phyloP scores from a whole-genome alignment of 352 stramenopile genomes.

The Phytophthora fragariaefolia region DNA sequence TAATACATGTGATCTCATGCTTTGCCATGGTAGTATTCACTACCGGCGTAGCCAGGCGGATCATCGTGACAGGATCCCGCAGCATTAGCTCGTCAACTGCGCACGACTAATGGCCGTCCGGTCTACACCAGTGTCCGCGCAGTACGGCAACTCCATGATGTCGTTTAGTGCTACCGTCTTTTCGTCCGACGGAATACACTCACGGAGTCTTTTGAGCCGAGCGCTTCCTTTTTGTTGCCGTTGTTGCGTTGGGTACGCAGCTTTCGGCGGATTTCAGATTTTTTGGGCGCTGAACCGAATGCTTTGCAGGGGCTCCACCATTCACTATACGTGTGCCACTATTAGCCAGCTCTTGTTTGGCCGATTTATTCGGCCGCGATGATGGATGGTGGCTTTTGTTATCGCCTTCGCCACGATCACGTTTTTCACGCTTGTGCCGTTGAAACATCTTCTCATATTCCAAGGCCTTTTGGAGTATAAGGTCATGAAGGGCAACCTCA shows the following conservation, averaged over 20 bases:
- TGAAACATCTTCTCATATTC: background rate
- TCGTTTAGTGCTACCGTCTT: background rate
- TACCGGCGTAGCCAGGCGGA: background rate
- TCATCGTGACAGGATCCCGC: background rate
- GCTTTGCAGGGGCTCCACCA: background rate
- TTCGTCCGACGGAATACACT: background rate
- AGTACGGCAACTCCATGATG: background rate
- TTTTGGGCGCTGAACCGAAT: background rate
- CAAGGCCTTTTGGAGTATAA: background rate
- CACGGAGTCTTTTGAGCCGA: background rate
- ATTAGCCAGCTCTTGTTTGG: background rate
- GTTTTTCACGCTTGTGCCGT: background rate
- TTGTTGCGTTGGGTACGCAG: background rate
- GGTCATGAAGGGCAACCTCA: background rate
- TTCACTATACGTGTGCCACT: background rate
- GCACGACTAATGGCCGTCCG: background rate
- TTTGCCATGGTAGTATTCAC: background rate
- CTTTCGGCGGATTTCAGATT: slow-evolving; percentile 2
- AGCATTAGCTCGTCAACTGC: background rate
- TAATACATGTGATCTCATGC: background rate
- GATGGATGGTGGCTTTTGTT: background rate
- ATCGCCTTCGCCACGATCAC: background rate
- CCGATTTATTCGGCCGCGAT: background rate
- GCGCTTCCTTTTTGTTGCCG: background rate
- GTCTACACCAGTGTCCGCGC: background rate